phyloP scores from a whole-genome alignment of 495 filamentous ascomycete species.

The Penicillium daleae region DNA sequence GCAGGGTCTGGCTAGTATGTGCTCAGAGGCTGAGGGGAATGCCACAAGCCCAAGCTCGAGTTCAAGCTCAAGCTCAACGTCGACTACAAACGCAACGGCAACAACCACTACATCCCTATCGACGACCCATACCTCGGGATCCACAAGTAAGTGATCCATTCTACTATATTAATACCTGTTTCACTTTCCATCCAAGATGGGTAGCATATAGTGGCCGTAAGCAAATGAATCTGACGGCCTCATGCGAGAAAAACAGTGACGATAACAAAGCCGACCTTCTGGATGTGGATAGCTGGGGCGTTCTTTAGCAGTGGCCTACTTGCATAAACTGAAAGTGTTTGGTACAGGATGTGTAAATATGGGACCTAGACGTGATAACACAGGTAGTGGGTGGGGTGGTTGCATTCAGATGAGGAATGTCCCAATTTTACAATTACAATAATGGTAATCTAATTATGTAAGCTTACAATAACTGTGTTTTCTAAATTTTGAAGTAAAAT shows the following conservation, averaged over 20 bases:
- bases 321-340: background rate
- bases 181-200: background rate
- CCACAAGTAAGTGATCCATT: background rate
- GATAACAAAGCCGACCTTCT: background rate
- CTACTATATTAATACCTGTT: background rate
- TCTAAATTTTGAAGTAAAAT: no score
- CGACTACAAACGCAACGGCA: background rate
- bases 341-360: background rate
- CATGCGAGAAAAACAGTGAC: background rate
- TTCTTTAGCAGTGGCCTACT: background rate
- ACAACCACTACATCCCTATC: background rate
- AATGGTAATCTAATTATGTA: no score
- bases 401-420: background rate
- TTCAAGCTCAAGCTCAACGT: background rate
- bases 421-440: no score
- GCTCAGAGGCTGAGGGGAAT: background rate
- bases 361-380: background rate
- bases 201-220: background rate
- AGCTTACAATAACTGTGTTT: no score
- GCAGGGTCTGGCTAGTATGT: background rate
- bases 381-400: background rate
- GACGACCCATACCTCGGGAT: background rate
- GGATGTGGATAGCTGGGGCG: background rate
- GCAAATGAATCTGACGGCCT: background rate
- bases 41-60: background rate